Conservation (phyloP, 148 eudicot species). For the Camellia lanceoleosa region DNA sequence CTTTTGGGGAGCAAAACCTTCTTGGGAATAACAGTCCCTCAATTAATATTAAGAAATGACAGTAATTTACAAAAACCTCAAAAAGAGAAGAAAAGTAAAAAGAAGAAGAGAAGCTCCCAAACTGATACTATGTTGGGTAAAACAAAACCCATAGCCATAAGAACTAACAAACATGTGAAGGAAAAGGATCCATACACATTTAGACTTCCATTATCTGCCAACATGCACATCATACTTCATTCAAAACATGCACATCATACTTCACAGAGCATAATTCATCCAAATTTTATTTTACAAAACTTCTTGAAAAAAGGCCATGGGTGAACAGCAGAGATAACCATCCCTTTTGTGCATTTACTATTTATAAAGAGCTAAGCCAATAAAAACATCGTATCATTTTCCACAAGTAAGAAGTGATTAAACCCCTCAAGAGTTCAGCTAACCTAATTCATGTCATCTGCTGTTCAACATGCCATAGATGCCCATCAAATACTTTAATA, state of each 20-base stretch:
- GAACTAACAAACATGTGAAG: neutral
- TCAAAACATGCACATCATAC: no score
- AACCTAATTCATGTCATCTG: neutral
- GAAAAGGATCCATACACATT: neutral
- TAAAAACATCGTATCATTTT: no score
- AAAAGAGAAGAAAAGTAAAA: neutral
- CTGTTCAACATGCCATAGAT: no score
- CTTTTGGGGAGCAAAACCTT: conserved; percentile 70
- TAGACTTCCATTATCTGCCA: neutral
- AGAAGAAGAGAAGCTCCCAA: neutral
- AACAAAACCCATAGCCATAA: neutral
- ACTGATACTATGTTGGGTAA: neutral
- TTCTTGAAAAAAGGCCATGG: neutral
- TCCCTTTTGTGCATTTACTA: no score
- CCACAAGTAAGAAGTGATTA: neutral
- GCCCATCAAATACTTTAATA: no score
- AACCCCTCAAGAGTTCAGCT: neutral
- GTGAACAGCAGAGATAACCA: no score
- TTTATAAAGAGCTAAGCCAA: no score
- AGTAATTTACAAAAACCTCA: neutral
- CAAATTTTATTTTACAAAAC: neutral
- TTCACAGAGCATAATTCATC: neutral
- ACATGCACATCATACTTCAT: no score
- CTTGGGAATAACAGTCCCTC: conserved; percentile 23
- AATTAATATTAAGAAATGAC: neutral